A percentile compares a stretch with the other conserved stretches of the same genome.
Evolutionary conservation across 768 basidiomycete genomes (phyloP).

Genomic region (Suillus cothurnatus): DNA sequence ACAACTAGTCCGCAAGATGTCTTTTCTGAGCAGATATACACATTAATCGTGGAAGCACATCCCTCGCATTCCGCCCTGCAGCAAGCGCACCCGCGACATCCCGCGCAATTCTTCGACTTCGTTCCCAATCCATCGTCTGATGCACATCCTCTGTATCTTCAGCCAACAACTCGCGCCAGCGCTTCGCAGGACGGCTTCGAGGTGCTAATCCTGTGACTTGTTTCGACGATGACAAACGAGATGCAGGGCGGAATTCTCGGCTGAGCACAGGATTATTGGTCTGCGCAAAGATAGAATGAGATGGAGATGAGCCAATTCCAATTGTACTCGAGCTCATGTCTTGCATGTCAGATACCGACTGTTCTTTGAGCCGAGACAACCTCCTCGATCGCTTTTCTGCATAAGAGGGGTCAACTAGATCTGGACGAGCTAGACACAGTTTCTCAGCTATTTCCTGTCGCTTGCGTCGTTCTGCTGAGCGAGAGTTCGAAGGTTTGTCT

Average conservation of each 20-base stretch:
- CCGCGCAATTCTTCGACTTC: slow-evolving; percentile 24
- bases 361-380: slow-evolving; percentile 13
- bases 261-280: neutral
- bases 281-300: neutral
- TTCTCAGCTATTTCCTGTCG: slow-evolving; percentile 38
- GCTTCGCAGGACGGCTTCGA: neutral
- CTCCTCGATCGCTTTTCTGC: slow-evolving; percentile 27
- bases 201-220: neutral
- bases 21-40: slow-evolving; percentile 12
- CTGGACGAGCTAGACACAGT: slow-evolving; percentile 46
- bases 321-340: neutral
- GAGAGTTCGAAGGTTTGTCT: neutral
- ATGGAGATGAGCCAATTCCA: neutral
- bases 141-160: neutral
- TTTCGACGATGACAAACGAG: neutral
- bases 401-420: slow-evolving; percentile 39
- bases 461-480: slow-evolving; percentile 21
- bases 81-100: slow-evolving; percentile 24
- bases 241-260: neutral
- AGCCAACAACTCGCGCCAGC: neutral
- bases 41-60: slow-evolving; percentile 30
- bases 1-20: neutral
- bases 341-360: neutral
- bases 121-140: slow-evolving; percentile 29
- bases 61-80: slow-evolving; percentile 19